phyloP scores from a whole-genome alignment of 116 monocot genomes.

The Dioscorea cayenensis region DNA sequence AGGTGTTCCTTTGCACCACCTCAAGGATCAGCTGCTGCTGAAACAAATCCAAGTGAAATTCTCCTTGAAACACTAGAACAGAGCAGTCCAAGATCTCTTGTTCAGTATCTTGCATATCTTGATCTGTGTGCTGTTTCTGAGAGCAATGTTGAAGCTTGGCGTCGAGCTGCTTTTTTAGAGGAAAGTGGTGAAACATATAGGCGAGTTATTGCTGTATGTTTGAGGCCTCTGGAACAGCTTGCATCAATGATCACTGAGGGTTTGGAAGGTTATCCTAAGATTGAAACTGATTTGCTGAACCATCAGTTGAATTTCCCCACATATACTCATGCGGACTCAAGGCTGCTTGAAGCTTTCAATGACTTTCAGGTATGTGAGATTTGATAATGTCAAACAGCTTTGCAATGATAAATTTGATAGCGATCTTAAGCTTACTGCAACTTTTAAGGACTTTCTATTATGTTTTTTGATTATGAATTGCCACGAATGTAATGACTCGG shows the following conservation, averaged over 20 bases:
- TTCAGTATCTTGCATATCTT: constrained; percentile 92
- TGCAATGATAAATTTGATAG: neutral
- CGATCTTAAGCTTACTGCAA: too few relatives aligned
- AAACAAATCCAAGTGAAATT: constrained; percentile 86
- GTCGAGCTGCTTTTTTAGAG: constrained; percentile 92
- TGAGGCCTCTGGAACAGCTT: constrained; percentile 82
- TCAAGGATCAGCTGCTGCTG: constrained; percentile 86
- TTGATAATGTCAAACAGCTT: neutral
- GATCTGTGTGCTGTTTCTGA: constrained; percentile 78
- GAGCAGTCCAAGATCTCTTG: constrained; percentile 68
- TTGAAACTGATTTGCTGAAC: constrained; percentile 54
- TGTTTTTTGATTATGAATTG: too few relatives aligned
- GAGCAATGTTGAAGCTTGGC: constrained; percentile 86
- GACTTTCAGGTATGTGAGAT: constrained; percentile 60
- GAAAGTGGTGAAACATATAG: constrained; percentile 90
- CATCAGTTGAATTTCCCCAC: constrained; percentile 40
- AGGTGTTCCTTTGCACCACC: constrained; percentile 79
- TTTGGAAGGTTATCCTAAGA: constrained; percentile 44
- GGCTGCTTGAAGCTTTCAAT: constrained; percentile 60
- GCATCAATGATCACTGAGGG: constrained; percentile 51
- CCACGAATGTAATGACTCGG: too few relatives aligned
- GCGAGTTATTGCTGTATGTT: constrained; percentile 57
- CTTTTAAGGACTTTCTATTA: too few relatives aligned
- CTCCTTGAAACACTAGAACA: constrained; percentile 83
- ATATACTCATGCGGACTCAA: constrained; percentile 25